Base-by-base conservation (phyloP, 179 eudicot genomes). In the Amaranthus tricolor region DNA sequence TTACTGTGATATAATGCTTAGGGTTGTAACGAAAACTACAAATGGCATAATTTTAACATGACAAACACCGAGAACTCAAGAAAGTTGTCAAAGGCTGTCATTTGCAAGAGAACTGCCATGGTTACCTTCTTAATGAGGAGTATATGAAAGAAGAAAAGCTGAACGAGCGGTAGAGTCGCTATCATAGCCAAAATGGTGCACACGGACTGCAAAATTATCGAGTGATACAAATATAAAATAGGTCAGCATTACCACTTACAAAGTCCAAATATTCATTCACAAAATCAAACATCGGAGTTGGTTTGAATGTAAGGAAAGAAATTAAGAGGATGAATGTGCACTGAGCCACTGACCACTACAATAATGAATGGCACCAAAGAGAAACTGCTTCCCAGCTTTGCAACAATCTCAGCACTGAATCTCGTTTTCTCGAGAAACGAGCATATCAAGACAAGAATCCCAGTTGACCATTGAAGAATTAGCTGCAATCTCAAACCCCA, bases 111-210 rank as follows among this genome's bases (percentile, higher is more conserved):
- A 31, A 19, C 71, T 49, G 45, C 16, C 49, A 68, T 9, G 10
- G 60, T 79, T 51, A 91, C 99, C 96, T 96, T 96, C 85, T 94
- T 96, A 58, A 93, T 88, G 48, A 96, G 96, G 76, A 96, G 97
- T 74, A 96, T 88, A 83, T 96, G 99, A 84, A 96, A 96, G 88
- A 93, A 93, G 90, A 96, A 96, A 69, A 96, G 98, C 82, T 96
- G 99, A 72, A 84, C 96, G 60, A 96, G 82, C 6, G 98, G 99
- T 77, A 96, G 85, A 66, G 94, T 96, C 5, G 98, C 99, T 72
- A 93, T 81, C 99, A 93, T 96, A 53, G 99, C 98, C 88, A 96
- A 83, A 68, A 91, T 68, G 78, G 96, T 93, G 83, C 99, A 96
- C 24, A 88, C 77, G 44, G 87, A 97, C 99, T 96, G 91, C 81